Base-by-base conservation (phyloP, 768 basidiomycete genomes). In the Neoboletus magnificus region DNA sequence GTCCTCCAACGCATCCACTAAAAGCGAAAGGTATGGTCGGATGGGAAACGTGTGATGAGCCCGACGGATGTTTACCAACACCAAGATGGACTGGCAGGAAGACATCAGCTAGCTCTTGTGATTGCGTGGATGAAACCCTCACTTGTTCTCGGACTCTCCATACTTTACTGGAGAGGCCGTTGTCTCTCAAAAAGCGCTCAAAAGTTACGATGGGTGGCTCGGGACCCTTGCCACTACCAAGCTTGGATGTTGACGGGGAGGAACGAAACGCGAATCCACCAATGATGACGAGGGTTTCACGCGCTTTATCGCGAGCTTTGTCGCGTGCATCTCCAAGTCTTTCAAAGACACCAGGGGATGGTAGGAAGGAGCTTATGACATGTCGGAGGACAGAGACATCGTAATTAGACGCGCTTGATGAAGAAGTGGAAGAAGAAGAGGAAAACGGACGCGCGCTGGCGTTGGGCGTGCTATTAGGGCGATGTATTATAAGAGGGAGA, bases 1-100 rank as follows among this genome's bases (percentile, higher is more conserved):
- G 71, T 98, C 96, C 74, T 98, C 91, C 30, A 99, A 78, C 37
- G 86, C 78, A 52, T 87, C 90, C 33, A 98, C 91, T 48, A 99
- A 82, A 13, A 79, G 73, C 1, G 88, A 71, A 32, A 96, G 81
- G 72, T 88, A 98, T 6, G 89, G 82, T 43, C 89, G 81, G 41
- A 97, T 83, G 35, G 92, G 91, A 56, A 93, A 91, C 42, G 82
- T 76, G 63, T 82, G 81, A 68, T 89, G 82, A 42, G 74, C 68
- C 36, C 87, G 84, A 49, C 91, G 86, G 62, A 93, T 81, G 62
- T 87, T 80, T 18, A 89, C 87, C 9, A 93, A 77, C 18, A 83
- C 78, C 43, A 89, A 67, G 42, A 92, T 82, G 25, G 84, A 80
- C 81, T 85, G 57, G 20, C 11, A 58, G 32, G 37, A 45, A 59